Evolutionary conservation across 2,329 filamentous ascomycete species (phyloP), one percentile per base, ranked within the genome.

Genomic region (Sclerotinia sclerotiorum): DNA sequence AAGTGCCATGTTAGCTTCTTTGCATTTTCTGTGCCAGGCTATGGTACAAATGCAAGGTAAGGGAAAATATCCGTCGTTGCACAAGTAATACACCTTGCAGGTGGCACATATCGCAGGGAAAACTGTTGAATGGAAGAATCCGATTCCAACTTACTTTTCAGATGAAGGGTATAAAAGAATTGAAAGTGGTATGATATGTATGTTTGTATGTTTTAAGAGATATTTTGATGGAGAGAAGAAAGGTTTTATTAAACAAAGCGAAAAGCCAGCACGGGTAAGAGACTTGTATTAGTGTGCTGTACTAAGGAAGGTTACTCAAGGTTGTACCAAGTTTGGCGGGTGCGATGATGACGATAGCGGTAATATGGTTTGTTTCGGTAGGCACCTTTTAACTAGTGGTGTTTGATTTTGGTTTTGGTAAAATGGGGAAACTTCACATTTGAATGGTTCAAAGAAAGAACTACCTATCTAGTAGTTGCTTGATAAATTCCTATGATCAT

Each of bases 1-100:
- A 24, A 62, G 27, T 39, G 21, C 29, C 29, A 51, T 62, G 60
- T 62, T 51, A 62, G 60, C 46, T n/a, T 62, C 60, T 19, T 19
- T 7, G 10, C 29, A 51, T 62, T 51, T 46, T 51, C 58, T 27
- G 8, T 51, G 11, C 29, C 29, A 39, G 58, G 44, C 29, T 17
- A 39, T 62, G 21, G 44, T 24, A 35, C 15, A 51, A 51, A 27
- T 62, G 60, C 15, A 8, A 44, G 5, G 44, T 24, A 19, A 51
- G 44, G 58, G 7, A n/a, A 35, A 51, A 49, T 39, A 13, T 19
- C 21, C 44, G 8, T 39, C 15, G 13, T 62, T 15, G 29, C 17
- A 62, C 46, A 27, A 62, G 46, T n/a, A n/a, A 51, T 44, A 7
- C 24, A 39, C 46, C 46, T 62, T 39, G 60, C 46, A 19, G 29